Conservation (phyloP, 495 filamentous ascomycete genomes). For the Talaromyces stipitatus region DNA sequence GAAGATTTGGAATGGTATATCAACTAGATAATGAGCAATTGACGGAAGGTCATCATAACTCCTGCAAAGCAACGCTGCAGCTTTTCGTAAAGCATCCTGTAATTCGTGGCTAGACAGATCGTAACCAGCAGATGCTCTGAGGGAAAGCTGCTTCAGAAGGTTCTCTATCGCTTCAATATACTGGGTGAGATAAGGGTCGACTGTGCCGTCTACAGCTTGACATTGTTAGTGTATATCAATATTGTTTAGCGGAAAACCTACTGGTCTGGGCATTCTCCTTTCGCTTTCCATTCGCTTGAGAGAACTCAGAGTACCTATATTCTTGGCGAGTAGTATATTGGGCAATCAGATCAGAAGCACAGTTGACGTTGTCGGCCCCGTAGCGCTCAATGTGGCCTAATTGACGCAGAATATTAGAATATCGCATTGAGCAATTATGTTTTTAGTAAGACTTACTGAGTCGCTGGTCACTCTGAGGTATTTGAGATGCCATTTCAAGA, state of each 20-base stretch:
- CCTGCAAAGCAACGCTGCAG: conserved; percentile 77
- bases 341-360: conserved; percentile 90
- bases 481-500: conserved; percentile 79
- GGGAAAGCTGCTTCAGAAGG: conserved; percentile 50
- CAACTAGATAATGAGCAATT: conserved; percentile 77
- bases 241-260: conserved; percentile 6
- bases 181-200: conserved; percentile 8
- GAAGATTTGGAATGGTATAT: conserved; percentile 85
- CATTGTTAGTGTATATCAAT: conserved; percentile 5
- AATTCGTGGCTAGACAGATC: conserved; percentile 65
- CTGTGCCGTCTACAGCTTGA: not conserved
- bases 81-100: conserved; percentile 69
- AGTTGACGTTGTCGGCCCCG: conserved; percentile 66
- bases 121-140: conserved; percentile 55
- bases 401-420: not conserved
- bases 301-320: conserved; percentile 71
- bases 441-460: conserved; percentile 41
- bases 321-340: conserved; percentile 97
- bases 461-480: conserved; percentile 82
- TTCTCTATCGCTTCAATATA: conserved; percentile 21
- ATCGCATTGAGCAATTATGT: not conserved
- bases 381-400: conserved; percentile 63
- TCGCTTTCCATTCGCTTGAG: conserved; percentile 17
- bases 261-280: not conserved
- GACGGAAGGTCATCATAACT: conserved; percentile 62